Evolutionary conservation across 1,284 basidiomycete species (phyloP).

Genomic region (Neolentinus lepideus): DNA sequence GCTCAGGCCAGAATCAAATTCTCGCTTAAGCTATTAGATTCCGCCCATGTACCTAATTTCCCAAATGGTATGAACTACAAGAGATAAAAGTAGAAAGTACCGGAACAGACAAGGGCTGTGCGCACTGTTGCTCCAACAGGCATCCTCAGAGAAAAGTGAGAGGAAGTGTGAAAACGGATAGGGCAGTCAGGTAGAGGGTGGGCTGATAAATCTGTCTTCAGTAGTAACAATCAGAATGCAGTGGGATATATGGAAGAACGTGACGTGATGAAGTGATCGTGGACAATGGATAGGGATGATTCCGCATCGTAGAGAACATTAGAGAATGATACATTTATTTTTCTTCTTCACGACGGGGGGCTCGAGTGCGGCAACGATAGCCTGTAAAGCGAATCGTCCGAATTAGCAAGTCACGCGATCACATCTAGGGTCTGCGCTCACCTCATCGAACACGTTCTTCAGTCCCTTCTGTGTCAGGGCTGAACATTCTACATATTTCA

Average conservation of each 20-base stretch:
- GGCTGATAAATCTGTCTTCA: slow-evolving; percentile 1
- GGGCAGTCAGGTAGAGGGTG: slow-evolving; percentile 1
- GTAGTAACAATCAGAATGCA: slow-evolving; percentile 1
- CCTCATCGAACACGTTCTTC: slow-evolving; percentile 99
- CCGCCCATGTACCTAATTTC: slow-evolving; percentile 2
- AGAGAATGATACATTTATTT: slow-evolving; percentile 83
- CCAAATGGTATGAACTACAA: slow-evolving; percentile 3
- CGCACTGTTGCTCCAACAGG: neutral
- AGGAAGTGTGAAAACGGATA: neutral
- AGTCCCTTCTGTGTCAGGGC: slow-evolving; percentile 98
- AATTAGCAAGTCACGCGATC: slow-evolving; percentile 5
- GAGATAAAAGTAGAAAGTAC: slow-evolving; percentile 2
- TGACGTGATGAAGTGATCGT: slow-evolving; percentile 11
- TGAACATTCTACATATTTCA: slow-evolving; percentile 99
- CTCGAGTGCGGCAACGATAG: slow-evolving; percentile 96
- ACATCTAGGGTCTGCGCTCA: slow-evolving; percentile 30
- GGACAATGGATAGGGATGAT: slow-evolving; percentile 14
- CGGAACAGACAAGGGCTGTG: neutral
- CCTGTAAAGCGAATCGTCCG: slow-evolving; percentile 43
- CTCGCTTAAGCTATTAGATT: slow-evolving; percentile 1
- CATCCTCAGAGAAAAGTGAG: neutral
- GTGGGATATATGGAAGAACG: slow-evolving; percentile 28
- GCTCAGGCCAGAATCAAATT: neutral
- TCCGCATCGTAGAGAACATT: slow-evolving; percentile 22
- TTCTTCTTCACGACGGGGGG: slow-evolving; percentile 88